phyloP scores from a whole-genome alignment of 2,329 filamentous ascomycete species.

The Trichoderma arundinaceum region DNA sequence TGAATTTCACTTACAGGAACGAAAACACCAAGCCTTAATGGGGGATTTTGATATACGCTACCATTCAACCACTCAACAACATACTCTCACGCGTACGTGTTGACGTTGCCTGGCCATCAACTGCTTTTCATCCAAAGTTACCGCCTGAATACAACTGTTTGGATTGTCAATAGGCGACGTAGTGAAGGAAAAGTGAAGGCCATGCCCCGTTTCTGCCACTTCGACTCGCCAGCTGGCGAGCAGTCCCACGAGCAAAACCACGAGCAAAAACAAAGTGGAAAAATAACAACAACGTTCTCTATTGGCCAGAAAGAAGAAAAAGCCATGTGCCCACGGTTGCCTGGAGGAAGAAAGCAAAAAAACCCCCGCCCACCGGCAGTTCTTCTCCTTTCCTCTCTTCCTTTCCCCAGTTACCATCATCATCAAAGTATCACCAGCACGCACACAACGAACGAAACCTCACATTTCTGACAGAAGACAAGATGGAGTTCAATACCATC shows the following conservation, averaged over 20 bases:
- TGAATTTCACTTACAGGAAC: not conserved
- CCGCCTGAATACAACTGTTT: not conserved
- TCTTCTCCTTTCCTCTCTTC: not conserved
- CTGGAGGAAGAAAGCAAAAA: not conserved
- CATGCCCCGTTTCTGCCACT: constrained; percentile 1
- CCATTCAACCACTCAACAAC: not conserved
- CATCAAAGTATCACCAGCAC: constrained; percentile 15
- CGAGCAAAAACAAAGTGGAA: not conserved
- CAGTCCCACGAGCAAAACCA: constrained; percentile 2
- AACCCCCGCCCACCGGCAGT: not conserved
- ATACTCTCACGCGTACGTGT: not conserved
- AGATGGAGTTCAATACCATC: constrained; percentile 27
- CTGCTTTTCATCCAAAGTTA: not conserved
- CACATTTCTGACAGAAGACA: constrained; percentile 19
- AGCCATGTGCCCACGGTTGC: constrained; percentile 5
- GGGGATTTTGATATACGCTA: not conserved
- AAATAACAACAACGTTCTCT: not conserved
- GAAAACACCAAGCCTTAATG: constrained; percentile 16
- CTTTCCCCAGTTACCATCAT: constrained; percentile 20
- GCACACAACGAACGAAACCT: constrained; percentile 14
- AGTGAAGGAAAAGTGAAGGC: constrained; percentile 13
- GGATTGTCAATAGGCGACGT: not conserved
- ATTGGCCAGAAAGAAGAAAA: constrained; percentile 10
- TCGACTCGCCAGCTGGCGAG: constrained; percentile 24
- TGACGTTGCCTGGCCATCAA: constrained; percentile 3